Evolutionary conservation across 2,329 filamentous ascomycete species (phyloP), one percentile per base, ranked within the genome.

Genomic region (Sclerotinia spermophila): DNA sequence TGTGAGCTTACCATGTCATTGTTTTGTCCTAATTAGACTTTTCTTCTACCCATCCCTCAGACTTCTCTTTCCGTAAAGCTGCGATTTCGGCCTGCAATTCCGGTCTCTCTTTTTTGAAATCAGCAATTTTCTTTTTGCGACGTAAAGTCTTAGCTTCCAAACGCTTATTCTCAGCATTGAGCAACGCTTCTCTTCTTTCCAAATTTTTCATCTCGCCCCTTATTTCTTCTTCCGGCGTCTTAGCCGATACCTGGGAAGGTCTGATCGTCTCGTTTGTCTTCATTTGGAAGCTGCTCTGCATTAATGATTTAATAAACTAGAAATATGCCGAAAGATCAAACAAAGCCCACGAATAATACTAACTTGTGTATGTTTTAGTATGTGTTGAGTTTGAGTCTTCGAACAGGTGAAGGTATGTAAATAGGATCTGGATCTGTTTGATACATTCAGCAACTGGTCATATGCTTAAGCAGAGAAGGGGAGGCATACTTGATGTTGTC

Each of bases 141-240:
- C 3, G 5, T n/a, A 24, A n/a, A n/a, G 4, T 48, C 5, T 8
- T 38, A 6, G 5, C 21, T 13, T 38, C 35, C 56, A 40, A 24
- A 51, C 6, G 2, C 11, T 51, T 17, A 0, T 17, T 7, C 5
- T 8, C 8, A 7, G 2, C 2, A n/a, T 53, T 15, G 17, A 53
- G 48, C 13, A 0, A 2, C 13, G 1, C n/a, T 53, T n/a, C n/a
- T 6, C 0, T 53, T 6, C 13, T 4, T n/a, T 4, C 1, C 48
- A 8, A 8, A 11, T 15, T 53, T 53, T 53, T 27, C 27, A 17
- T 53, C 13, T 53, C n/a, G 13, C 13, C 24, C n/a, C 27, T 7
- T 15, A 15, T 27, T 5, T 15, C 5, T 5, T 15, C 5, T 27
- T 27, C n/a, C 5, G 48, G 17, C 5, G 13, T 11, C 13, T 53